Base-by-base conservation (phyloP, 2,329 filamentous ascomycete genomes). In the Pseudogymnoascus sp. region DNA sequence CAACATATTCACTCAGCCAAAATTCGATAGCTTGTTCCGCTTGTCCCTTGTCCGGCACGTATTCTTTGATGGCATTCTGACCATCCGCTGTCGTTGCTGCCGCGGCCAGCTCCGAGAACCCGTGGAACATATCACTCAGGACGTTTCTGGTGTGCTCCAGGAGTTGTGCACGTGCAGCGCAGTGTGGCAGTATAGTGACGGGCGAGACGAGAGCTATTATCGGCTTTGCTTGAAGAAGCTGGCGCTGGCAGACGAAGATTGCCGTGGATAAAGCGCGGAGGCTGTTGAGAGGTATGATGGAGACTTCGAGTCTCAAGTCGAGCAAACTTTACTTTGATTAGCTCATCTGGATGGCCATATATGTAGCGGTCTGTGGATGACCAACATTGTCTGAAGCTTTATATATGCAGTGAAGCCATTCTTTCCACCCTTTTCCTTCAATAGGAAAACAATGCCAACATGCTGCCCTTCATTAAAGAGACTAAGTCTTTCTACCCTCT, bases 361-460 rank as follows among this genome's bases (percentile, higher is more conserved):
- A 34, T n/a, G 25, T 23, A 37, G 9, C 14, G 18, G 3, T 25
- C 3, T 4, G 46, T 12, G 11, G 18, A 36, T 25, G 8, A 18
- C 60, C 5, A 65, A 74, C 73, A 65, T 71, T 31, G 66, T 62
- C 65, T 74, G 73, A 7, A 74, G 66, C 38, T 68, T 61, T 68
- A 74, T 69, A 56, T 68, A 71, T 12, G 62, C 62, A 12, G 65
- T 61, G 8, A 66, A 69, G 8, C 69, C 69, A 66, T 69, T 69
- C 8, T 56, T 62, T 14, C 56, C 49, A 7, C 21, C 11, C 18
- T 65, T 66, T 56, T 70, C 69, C 34, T 68, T 66, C 3, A 75
- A 64, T 5, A 75, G 65, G 43, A 74, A 74, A 7, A 74, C 43
- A 23, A 75, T 69, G 5, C 71, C 72, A 25, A 72, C 65, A 42